These are phyloP conservation scores for Salvia rosmarinus DNA, from an alignment of 257 asterid genomes.

Conservation along the genomic window DNA sequence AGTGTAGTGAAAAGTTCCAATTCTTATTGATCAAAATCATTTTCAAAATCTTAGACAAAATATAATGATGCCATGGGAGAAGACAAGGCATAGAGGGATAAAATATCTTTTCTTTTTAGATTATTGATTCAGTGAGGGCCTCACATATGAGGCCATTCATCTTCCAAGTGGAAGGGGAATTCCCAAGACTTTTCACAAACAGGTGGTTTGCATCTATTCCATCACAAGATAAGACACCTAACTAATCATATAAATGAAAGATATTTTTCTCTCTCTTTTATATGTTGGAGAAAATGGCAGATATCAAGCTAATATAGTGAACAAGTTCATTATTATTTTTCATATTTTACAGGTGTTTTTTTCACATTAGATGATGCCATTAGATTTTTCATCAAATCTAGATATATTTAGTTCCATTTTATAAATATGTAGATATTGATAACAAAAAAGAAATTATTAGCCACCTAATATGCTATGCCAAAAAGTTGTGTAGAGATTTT, in stretches of 20 bases:
- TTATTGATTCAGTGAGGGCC: not conserved
- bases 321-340: too few species aligned
- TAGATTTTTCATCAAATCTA: not conserved
- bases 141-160: slow-evolving; percentile 28
- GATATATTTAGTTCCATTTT: not conserved
- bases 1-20: slow-evolving; percentile 3
- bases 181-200: slow-evolving; percentile 25
- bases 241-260: not conserved
- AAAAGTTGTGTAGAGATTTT: not conserved
- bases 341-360: not conserved
- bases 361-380: not conserved
- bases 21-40: slow-evolving; percentile 15
- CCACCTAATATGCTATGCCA: not conserved
- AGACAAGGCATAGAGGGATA: not conserved
- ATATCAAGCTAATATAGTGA: not conserved
- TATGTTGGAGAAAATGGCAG: slow-evolving; percentile 32
- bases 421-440: slow-evolving; percentile 17
- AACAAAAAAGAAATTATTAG: slow-evolving; percentile 8
- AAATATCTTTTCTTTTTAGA: not conserved
- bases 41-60: slow-evolving; percentile 29
- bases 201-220: slow-evolving; percentile 28
- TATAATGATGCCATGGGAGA: slow-evolving; percentile 20
- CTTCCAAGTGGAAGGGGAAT: slow-evolving; percentile 37
- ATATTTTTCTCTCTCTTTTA: slow-evolving; percentile 6
- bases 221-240: slow-evolving; percentile 27